Percentiles rank a stretch among this genome's conserved stretches.
Conservation (phyloP, 768 basidiomycete genomes). For the Kondoa malvinella region DNA sequence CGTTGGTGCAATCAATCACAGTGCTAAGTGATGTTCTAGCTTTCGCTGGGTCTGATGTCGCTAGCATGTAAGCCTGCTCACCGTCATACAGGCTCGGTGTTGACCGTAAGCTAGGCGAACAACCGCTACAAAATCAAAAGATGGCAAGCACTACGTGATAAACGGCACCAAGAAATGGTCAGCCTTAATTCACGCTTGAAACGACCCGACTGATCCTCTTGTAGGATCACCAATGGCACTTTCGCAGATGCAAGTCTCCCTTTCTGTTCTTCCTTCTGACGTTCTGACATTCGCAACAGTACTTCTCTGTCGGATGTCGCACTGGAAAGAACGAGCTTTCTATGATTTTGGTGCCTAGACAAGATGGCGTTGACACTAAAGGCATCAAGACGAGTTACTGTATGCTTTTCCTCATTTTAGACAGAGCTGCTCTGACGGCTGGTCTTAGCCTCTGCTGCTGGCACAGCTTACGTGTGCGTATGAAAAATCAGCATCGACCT, state of each 20-base stretch:
- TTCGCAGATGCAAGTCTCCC: not conserved
- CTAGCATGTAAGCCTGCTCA: constrained; percentile 32
- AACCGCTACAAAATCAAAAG: constrained; percentile 57
- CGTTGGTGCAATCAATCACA: too few species aligned
- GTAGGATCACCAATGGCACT: not conserved
- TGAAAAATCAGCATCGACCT: too few species aligned
- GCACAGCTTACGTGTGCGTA: constrained; percentile 44
- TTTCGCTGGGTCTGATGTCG: constrained; percentile 54
- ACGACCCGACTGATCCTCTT: not conserved
- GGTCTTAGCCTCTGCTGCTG: constrained; percentile 53
- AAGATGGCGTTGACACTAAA: constrained; percentile 63
- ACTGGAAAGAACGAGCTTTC: constrained; percentile 53
- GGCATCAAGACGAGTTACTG: constrained; percentile 72
- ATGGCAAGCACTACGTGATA: constrained; percentile 66
- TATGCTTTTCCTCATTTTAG: too few species aligned
- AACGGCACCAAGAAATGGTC: constrained; percentile 59
- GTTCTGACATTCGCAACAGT: constrained; percentile 45
- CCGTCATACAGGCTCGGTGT: constrained; percentile 6
- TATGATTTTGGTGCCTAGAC: constrained; percentile 67
- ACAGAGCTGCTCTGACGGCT: constrained; percentile 63
- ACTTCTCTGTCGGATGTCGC: constrained; percentile 57
- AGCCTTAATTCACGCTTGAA: constrained; percentile 34
- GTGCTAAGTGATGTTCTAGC: too few species aligned
- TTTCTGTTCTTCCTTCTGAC: not conserved
- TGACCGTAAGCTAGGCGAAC: constrained; percentile 32